A percentile compares a stretch with the other conserved stretches of the same genome.
Conservation (phyloP, 768 basidiomycete genomes). For the Russula ochroleuca region DNA sequence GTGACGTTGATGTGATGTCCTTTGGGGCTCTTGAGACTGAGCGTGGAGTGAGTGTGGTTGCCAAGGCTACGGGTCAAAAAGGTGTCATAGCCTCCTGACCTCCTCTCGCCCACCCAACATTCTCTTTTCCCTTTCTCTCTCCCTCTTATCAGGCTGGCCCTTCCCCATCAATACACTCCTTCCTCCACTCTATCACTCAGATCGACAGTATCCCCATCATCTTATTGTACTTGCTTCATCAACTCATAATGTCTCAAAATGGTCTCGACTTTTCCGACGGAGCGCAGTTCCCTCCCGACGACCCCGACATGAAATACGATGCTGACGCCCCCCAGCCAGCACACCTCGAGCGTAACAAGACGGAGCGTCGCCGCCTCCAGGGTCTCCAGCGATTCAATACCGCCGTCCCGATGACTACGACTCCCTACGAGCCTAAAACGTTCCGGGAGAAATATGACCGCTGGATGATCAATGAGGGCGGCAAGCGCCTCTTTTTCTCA, state of each 20-base stretch:
- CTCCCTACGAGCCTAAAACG: conserved; percentile 39
- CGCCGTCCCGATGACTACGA: conserved; percentile 30
- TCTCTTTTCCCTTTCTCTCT: not conserved
- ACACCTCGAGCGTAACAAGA: conserved; percentile 78
- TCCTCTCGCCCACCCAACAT: not conserved
- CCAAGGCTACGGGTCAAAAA: not conserved
- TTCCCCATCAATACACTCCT: not conserved
- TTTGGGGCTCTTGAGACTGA: no score
- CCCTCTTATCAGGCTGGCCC: conserved; percentile 13
- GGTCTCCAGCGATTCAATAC: conserved; percentile 69
- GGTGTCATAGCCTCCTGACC: not conserved
- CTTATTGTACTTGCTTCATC: not conserved
- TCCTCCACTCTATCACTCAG: conserved; percentile 2
- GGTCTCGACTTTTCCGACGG: conserved; percentile 27
- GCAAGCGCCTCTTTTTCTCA: conserved; percentile 70
- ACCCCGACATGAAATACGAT: conserved; percentile 18
- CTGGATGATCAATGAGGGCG: conserved; percentile 97
- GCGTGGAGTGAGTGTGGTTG: not conserved
- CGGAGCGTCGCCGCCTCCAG: conserved; percentile 78
- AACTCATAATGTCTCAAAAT: conserved; percentile 9
- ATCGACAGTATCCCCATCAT: not conserved
- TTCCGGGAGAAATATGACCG: conserved; percentile 48
- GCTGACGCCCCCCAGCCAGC: conserved; percentile 34
- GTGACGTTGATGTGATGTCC: no score
- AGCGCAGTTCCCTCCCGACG: conserved; percentile 19